Evolutionary conservation across 1,284 basidiomycete genomes (phyloP), one percentile per base, ranked within the genome.

Genomic region (Athelia psychrophila): DNA sequence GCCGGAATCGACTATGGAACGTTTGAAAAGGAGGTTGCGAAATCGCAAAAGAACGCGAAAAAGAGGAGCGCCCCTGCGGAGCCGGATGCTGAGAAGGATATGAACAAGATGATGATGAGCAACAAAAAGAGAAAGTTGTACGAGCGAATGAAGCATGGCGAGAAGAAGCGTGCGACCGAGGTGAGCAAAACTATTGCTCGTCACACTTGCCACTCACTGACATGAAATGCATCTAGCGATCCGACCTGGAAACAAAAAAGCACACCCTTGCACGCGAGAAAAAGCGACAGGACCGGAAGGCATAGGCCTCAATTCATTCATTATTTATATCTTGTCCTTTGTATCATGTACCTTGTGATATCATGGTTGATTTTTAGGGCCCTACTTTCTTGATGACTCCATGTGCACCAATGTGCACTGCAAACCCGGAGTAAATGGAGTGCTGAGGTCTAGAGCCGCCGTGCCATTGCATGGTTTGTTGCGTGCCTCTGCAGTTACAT

Each of bases 81-180:
- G 60, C 72, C 59, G 56, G 70, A 75, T 25, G 76, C 71, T 15
- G 94, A 97, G 67, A 79, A 88, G 66, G 90, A 96, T 64, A 93
- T 98, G 88, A 91, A 94, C 71, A 97, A 96, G 80, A 97, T 97
- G 85, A 84, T 99, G 84, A 88, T 99, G 86, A 96, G 92, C 74
- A 97, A 95, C 75, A 95, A 92, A 75, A 91, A 98, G 73, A 83
- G 88, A 63, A 98, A 97, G 74, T 71, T 99, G 62, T 98, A 97
- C 74, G 93, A 96, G 71, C 91, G 92, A 75, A 91, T 98, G 84
- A 93, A 94, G 73, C 86, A 93, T 70, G 86, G 88, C 56, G 83
- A 95, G 67, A 81, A 82, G 66, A 93, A 91, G 72, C 86, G 86
- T 56, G 77, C 79, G 23, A 77, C 81, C 32, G 94, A 97, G 86